These are phyloP conservation scores for Pezicula rhizophila DNA, from an alignment of 2,329 filamentous ascomycete species.

Conservation along the genomic window DNA sequence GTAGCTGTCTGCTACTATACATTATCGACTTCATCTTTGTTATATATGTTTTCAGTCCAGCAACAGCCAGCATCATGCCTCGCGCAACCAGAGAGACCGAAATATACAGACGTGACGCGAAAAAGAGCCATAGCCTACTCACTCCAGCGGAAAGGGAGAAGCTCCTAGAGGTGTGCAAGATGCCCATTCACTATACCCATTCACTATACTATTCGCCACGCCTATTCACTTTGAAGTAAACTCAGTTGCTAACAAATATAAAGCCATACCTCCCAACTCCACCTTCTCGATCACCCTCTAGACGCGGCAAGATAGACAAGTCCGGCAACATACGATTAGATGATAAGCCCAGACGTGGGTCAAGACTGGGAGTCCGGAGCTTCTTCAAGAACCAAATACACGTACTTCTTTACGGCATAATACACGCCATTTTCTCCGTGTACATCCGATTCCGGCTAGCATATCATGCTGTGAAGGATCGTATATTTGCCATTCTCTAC, in stretches of 20 bases:
- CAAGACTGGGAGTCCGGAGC: slow-evolving; percentile 50
- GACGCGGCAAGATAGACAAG: slow-evolving; percentile 20
- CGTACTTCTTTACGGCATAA: slow-evolving; percentile 58
- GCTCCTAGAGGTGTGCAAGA: slow-evolving; percentile 35
- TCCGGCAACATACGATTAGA: slow-evolving; percentile 16
- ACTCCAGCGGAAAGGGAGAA: slow-evolving; percentile 38
- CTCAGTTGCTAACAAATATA: slow-evolving; percentile 3
- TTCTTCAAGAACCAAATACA: slow-evolving; percentile 60
- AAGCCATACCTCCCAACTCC: slow-evolving; percentile 28
- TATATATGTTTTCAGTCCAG: too few relatives aligned
- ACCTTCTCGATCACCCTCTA: slow-evolving; percentile 15
- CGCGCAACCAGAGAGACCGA: slow-evolving; percentile 29
- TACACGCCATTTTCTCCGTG: slow-evolving; percentile 80
- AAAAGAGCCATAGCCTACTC: slow-evolving; percentile 34
- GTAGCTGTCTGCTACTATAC: background rate
- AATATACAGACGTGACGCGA: slow-evolving; percentile 40
- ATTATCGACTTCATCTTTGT: background rate
- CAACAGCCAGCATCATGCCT: slow-evolving; percentile 14
- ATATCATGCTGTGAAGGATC: slow-evolving; percentile 72
- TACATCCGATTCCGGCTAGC: slow-evolving; percentile 77
- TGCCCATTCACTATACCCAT: too few relatives aligned
- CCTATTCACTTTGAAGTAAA: background rate
- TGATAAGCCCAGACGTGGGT: slow-evolving; percentile 19
- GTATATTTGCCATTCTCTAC: slow-evolving; percentile 74
- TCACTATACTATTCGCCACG: too few relatives aligned